Conservation (phyloP, 2,329 filamentous ascomycete species). For the Camillea tinctor region DNA sequence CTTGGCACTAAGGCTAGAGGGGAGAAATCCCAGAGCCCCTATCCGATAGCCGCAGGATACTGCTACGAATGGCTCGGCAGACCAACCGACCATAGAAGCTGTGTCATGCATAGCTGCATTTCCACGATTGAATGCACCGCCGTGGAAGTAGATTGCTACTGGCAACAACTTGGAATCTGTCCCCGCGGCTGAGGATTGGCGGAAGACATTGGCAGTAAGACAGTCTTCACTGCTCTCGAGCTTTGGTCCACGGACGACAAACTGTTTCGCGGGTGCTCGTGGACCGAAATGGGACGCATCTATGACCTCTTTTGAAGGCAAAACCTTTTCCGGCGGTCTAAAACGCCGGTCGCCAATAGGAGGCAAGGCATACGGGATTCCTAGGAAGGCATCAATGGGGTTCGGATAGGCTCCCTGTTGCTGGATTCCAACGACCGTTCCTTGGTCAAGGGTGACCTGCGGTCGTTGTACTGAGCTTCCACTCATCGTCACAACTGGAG, state of each 20-base stretch:
- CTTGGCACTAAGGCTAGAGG: constrained; percentile 45
- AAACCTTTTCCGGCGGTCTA: constrained; percentile 33
- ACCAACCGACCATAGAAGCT: constrained; percentile 50
- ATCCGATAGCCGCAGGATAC: constrained; percentile 53
- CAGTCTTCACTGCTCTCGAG: constrained; percentile 27
- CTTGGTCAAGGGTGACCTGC: constrained; percentile 14
- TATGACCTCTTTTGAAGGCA: constrained; percentile 24
- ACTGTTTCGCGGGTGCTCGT: constrained; percentile 19
- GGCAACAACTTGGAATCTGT: constrained; percentile 23
- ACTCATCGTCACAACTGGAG: background rate
- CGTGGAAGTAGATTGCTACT: constrained; percentile 44
- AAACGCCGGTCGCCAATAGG: constrained; percentile 48
- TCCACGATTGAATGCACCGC: constrained; percentile 45
- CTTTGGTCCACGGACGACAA: constrained; percentile 17
- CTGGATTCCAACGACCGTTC: constrained; percentile 26
- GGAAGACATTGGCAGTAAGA: constrained; percentile 28
- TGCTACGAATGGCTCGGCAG: constrained; percentile 43
- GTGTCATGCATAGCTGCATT: constrained; percentile 45
- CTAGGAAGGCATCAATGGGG: constrained; percentile 42
- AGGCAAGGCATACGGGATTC: constrained; percentile 48
- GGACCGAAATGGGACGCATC: constrained; percentile 27
- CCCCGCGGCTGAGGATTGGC: constrained; percentile 8
- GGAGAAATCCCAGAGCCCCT: constrained; percentile 61
- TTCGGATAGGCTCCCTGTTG: constrained; percentile 16
- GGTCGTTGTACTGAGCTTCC: constrained; percentile 7